Evolutionary conservation across 2,329 filamentous ascomycete genomes (phyloP).

Genomic region (Clonostachys rosea): DNA sequence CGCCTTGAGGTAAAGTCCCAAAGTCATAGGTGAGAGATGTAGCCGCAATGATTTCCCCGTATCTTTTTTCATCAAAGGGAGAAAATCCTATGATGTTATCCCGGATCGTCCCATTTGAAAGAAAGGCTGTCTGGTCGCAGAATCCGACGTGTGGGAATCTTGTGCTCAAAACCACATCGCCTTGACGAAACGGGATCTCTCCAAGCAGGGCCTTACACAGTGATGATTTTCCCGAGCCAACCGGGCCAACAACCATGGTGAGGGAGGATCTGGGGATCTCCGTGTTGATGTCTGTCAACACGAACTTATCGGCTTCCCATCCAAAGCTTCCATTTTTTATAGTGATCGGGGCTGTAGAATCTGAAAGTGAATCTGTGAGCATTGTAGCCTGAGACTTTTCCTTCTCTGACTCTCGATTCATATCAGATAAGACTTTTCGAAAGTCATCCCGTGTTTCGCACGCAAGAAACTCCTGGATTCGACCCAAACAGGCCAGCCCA

Average conservation of each 20-base stretch:
- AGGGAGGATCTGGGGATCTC: slow-evolving; percentile 10
- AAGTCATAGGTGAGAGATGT: slow-evolving; percentile 24
- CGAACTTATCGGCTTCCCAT: slow-evolving; percentile 11
- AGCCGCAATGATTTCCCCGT: slow-evolving; percentile 25
- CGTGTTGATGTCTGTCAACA: slow-evolving; percentile 11
- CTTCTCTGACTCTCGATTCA: no score
- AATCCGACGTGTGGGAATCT: slow-evolving; percentile 14
- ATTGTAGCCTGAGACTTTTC: no score
- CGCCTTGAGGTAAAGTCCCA: slow-evolving; percentile 20
- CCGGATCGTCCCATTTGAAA: slow-evolving; percentile 24
- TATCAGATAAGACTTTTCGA: not conserved
- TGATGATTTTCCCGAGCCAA: slow-evolving; percentile 28
- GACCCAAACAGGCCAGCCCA: slow-evolving; percentile 1
- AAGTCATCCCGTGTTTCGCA: not conserved
- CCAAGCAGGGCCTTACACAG: slow-evolving; percentile 26
- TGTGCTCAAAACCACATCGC: slow-evolving; percentile 4
- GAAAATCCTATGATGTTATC: slow-evolving; percentile 30
- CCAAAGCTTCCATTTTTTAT: slow-evolving; percentile 10
- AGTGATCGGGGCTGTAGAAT: not conserved
- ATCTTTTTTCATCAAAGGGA: slow-evolving; percentile 19
- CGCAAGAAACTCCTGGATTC: slow-evolving; percentile 3
- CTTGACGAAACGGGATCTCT: slow-evolving; percentile 12
- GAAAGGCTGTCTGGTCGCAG: slow-evolving; percentile 24
- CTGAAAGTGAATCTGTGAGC: no score
- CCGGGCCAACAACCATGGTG: slow-evolving; percentile 28